phyloP scores from a whole-genome alignment of 306 rosid genomes.

The Pterocarpus santalinus region DNA sequence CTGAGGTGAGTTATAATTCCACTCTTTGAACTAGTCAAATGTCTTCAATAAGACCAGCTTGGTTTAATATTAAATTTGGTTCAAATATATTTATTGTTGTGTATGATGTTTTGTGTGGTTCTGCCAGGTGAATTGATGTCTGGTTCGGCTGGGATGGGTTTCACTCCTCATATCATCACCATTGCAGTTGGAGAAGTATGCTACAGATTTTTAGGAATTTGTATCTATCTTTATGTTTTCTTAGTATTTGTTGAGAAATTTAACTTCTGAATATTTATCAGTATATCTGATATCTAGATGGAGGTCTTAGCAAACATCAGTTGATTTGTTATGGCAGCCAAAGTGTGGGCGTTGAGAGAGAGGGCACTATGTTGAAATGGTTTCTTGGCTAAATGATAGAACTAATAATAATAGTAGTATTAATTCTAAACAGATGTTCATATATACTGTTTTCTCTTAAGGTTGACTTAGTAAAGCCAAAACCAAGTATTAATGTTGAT shows the following conservation, averaged over 20 bases:
- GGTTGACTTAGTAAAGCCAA: not conserved
- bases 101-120: slow-evolving; percentile 50
- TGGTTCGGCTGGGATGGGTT: slow-evolving; percentile 93
- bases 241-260: not conserved
- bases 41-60: slow-evolving; percentile 25
- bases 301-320: not conserved
- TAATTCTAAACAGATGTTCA: not conserved
- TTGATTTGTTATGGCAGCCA: slow-evolving; percentile 10
- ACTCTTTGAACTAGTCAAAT: slow-evolving; percentile 11
- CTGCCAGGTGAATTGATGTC: slow-evolving; percentile 78
- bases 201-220: slow-evolving; percentile 27
- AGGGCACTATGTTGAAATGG: not conserved
- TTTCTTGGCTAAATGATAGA: not conserved
- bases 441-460: not conserved
- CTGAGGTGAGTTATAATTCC: not conserved
- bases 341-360: not conserved
- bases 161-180: slow-evolving; percentile 90
- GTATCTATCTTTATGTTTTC: not conserved
- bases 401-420: not conserved
- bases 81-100: not conserved
- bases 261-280: not conserved
- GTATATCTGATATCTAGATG: slow-evolving; percentile 7
- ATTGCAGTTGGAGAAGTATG: slow-evolving; percentile 90
- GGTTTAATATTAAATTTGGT: slow-evolving; percentile 32
- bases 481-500: not conserved